Evolutionary conservation across 805 yeast genomes (phyloP), one percentile per base, ranked within the genome.

Genomic region (Zygosaccharomyces pseudorouxii): DNA sequence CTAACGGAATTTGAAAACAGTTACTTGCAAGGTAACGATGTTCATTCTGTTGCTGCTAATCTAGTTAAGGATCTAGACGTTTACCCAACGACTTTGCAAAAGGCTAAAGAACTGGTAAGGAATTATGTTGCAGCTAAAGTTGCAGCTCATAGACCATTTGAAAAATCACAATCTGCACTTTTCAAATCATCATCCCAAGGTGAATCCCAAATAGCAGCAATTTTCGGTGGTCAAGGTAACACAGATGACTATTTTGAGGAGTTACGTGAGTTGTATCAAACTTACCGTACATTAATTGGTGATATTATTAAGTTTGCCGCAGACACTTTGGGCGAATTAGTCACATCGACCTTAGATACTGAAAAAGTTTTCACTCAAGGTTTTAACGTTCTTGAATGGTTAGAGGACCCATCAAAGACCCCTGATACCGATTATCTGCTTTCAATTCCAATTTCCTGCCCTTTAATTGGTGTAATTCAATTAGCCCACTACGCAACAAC

Each of bases 211-310:
- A 70, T 90, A 48, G 81, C 78, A 51, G 96, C 97, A 55, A 82
- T 93, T 58, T 93, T 92, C 62, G 99, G 99, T 67, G 99, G 99
- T 63, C 99, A 93, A 75, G 99, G 99, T 71, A 92, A 89, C 74
- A 84, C 95, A 46, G 98, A 93, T 66, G 97, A 93, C 68, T 93
- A 89, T 75, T 93, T 93, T 60, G 97, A 90, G 67, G 99, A 93
- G 75, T 79, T 93, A 66, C 82, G 96, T 68, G 95, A 89, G 56
- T 68, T 90, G 51, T 84, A 86, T 74, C 73, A 79, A 55, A 77
- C 82, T 50, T 93, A 93, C 75, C 77, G 82, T 56, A 86, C 87
- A 23, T 74, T 92, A 54, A 73, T 89, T 48, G 69, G 77, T 20
- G 92, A 85, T 59, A 80, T 92, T 58, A 77, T 93, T 58, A 70